Evolutionary conservation across 768 basidiomycete genomes (phyloP), one percentile per base, ranked within the genome.

Genomic region (Suillus clintonianus): DNA sequence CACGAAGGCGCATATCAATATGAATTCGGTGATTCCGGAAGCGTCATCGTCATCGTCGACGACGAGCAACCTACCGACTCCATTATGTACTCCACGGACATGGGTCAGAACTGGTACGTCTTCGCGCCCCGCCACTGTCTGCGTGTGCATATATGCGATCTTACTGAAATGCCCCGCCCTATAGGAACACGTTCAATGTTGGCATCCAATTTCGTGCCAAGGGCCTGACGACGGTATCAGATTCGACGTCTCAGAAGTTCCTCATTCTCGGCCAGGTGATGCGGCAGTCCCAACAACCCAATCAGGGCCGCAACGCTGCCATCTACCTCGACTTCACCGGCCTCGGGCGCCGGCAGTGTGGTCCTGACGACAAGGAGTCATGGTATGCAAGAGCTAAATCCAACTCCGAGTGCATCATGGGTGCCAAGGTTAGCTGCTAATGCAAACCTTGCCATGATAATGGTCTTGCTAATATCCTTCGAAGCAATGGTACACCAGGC

Each of bases 171-270:
- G 17, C 6, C 6, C 5, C 1, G 11, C 14, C 2, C 50, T 27
- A 42, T 67, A 96, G 95, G 95, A 78, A 85, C 62, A 78, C 82
- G 14, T 88, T 92, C 65, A 77, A 90, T 14, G 78, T 96, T 59
- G 92, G 87, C 3, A 74, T 92, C 63, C 88, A 79, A 34, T 65
- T 98, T 5, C 88, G 90, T 24, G 89, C 93, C 0, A 83, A 86
- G 9, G 87, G 87, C 0, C 79, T 99, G n/a, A 88, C 91, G 47
- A 97, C 95, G 4, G 85, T 98, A 6, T 93, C 94, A 0, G 97
- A 99, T 68, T 94, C 94, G 14, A 98, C 97, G 0, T 96, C 94
- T 0, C 97, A 97, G 73, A 98, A 97, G 76, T 98, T 99, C 80
- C 72, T 99, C 10, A 81, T 99, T 9, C 82, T 97, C 30, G 97